These are phyloP conservation scores for Serendipita sp. DNA, from an alignment of 768 basidiomycete species.

Conservation along the genomic window DNA sequence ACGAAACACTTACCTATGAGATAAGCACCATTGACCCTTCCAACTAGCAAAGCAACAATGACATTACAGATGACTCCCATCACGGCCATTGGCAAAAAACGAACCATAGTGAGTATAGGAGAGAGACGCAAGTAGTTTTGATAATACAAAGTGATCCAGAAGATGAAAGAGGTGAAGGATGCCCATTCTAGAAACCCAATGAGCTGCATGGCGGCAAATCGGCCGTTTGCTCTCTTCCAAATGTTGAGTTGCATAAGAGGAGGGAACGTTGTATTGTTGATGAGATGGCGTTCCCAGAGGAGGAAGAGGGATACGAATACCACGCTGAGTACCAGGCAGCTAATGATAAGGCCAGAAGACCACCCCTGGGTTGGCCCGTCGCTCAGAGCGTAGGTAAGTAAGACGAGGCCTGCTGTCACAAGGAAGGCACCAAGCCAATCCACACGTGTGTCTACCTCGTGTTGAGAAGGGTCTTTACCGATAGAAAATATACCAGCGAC, in stretches of 20 bases:
- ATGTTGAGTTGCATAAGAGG: slow-evolving; percentile 49
- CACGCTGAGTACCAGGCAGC: background rate
- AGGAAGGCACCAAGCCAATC: slow-evolving; percentile 71
- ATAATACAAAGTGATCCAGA: slow-evolving; percentile 41
- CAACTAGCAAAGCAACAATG: slow-evolving; percentile 43
- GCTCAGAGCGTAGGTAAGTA: slow-evolving; percentile 59
- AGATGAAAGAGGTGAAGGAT: slow-evolving; percentile 9
- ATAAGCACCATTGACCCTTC: slow-evolving; percentile 36
- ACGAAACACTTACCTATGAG: slow-evolving; percentile 33
- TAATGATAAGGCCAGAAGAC: background rate
- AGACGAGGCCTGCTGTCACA: slow-evolving; percentile 45
- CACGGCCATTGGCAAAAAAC: slow-evolving; percentile 56
- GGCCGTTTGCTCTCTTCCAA: slow-evolving; percentile 47
- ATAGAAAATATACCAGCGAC: slow-evolving; percentile 43
- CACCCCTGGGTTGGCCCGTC: slow-evolving; percentile 26
- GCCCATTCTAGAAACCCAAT: slow-evolving; percentile 51
- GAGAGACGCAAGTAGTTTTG: slow-evolving; percentile 42
- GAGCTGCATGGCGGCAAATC: slow-evolving; percentile 41
- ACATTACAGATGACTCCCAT: slow-evolving; percentile 49
- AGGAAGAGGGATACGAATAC: background rate
- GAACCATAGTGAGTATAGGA: slow-evolving; percentile 45
- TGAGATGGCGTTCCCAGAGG: background rate
- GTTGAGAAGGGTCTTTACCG: slow-evolving; percentile 34
- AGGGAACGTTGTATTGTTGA: slow-evolving; percentile 18
- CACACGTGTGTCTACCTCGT: slow-evolving; percentile 26